A percentile compares a stretch with the other conserved stretches of the same genome.
These are phyloP conservation scores for Penicillium bovifimosum DNA, from an alignment of 495 filamentous ascomycete species.

Conservation along the genomic window DNA sequence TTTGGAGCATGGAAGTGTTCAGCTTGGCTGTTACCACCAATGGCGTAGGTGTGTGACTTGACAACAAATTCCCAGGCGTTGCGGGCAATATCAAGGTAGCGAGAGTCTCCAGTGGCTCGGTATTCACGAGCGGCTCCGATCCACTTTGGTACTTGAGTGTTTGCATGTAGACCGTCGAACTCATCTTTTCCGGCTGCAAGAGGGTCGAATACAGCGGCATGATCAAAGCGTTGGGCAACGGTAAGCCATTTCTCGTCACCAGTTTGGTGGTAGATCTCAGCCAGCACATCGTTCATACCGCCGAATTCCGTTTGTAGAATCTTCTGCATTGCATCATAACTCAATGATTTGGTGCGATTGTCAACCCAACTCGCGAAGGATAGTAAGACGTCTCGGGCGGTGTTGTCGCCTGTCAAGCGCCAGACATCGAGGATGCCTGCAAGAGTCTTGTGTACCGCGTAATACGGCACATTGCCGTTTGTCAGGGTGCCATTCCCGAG, in stretches of 20 bases:
- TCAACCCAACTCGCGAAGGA: neutral
- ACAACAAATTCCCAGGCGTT: neutral
- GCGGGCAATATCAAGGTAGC: neutral
- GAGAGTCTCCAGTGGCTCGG: neutral
- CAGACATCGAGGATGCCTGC: neutral
- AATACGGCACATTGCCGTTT: neutral
- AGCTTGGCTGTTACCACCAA: conserved; percentile 1
- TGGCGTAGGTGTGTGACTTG: neutral
- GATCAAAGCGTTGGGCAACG: conserved; percentile 1
- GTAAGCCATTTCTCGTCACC: neutral
- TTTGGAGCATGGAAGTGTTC: neutral
- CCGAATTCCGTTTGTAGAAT: neutral
- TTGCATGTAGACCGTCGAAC: neutral
- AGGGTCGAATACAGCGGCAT: neutral
- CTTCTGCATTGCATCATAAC: neutral
- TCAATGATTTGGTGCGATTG: neutral
- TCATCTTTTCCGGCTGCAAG: neutral
- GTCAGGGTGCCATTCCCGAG: neutral
- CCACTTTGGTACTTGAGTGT: conserved; percentile 1
- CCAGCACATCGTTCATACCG: neutral
- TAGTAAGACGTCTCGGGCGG: neutral
- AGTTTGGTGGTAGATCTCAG: neutral
- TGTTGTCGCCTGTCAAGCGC: neutral
- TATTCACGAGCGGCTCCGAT: neutral
- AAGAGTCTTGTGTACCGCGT: neutral